Evolutionary conservation across 2,329 filamentous ascomycete genomes (phyloP).

Genomic region (Colletotrichum nymphaeae): DNA sequence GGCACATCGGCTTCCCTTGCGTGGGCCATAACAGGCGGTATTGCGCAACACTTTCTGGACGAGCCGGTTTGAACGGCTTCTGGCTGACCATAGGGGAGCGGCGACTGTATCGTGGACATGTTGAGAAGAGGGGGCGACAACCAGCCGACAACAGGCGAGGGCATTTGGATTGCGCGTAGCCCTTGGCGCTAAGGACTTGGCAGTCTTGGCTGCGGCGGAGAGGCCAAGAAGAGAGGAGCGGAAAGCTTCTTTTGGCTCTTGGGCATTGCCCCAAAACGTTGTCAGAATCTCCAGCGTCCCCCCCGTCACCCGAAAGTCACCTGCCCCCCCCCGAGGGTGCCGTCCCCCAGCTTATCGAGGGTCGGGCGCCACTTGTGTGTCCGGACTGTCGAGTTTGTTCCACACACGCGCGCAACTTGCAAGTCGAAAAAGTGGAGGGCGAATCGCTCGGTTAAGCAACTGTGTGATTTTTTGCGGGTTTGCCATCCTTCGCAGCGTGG

Average conservation of each 20-base stretch:
- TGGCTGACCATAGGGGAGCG: slow-evolving; percentile 23
- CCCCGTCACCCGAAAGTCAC: slow-evolving; percentile 5
- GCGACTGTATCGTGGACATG: slow-evolving; percentile 11
- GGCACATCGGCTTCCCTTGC: slow-evolving; percentile 30
- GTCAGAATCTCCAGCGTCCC: neutral
- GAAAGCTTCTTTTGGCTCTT: slow-evolving; percentile 35
- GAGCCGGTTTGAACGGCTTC: slow-evolving; percentile 31
- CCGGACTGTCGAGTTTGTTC: neutral
- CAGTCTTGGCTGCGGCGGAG: slow-evolving; percentile 36
- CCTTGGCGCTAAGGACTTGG: slow-evolving; percentile 33
- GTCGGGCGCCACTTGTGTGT: neutral
- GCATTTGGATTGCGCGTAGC: slow-evolving; percentile 32
- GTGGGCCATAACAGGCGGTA: slow-evolving; percentile 31
- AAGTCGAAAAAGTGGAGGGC: slow-evolving; percentile 20
- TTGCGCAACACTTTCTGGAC: slow-evolving; percentile 32
- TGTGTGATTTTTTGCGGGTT: neutral
- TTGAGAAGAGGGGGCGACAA: slow-evolving; percentile 15
- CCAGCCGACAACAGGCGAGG: slow-evolving; percentile 8
- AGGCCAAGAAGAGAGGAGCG: slow-evolving; percentile 36
- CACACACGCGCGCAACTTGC: neutral
- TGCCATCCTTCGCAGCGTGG: neutral
- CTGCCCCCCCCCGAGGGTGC: slow-evolving; percentile 2
- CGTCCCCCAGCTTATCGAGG: slow-evolving; percentile 2
- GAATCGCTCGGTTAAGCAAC: slow-evolving; percentile 15
- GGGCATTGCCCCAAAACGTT: slow-evolving; percentile 19